Evolutionary conservation across 306 rosid genomes (phyloP).

Genomic region (Parietaria judaica): DNA sequence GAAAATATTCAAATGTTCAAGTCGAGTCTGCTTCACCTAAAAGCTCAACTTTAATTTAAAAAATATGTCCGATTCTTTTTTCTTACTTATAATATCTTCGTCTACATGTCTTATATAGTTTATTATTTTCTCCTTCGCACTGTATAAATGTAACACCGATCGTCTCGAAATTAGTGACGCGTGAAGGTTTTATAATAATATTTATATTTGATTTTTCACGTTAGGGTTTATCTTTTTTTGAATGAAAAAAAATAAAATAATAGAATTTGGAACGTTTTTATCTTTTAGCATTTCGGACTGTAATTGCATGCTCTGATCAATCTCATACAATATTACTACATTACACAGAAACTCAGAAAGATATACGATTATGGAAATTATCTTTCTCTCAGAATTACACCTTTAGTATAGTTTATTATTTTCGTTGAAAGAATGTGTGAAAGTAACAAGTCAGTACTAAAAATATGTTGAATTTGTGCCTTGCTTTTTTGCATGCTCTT

Average conservation of each 20-base stretch:
- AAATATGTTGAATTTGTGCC: slow-evolving; percentile 1
- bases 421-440: slow-evolving; percentile 15
- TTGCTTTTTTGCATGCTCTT: background rate
- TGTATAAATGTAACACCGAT: slow-evolving; percentile 1
- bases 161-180: slow-evolving; percentile 45
- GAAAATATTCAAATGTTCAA: background rate
- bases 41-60: slow-evolving; percentile 63
- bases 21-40: slow-evolving; percentile 49
- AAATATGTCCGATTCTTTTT: background rate
- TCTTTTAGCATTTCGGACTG: background rate
- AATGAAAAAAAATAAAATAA: slow-evolving; percentile 2
- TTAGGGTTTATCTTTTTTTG: slow-evolving; percentile 27
- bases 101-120: background rate
- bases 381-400: background rate
- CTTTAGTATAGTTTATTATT: background rate
- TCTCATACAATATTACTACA: background rate
- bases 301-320: slow-evolving; percentile 2
- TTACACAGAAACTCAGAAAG: slow-evolving; percentile 19
- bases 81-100: background rate
- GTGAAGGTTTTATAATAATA: slow-evolving; percentile 26
- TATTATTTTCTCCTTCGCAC: background rate
- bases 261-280: background rate
- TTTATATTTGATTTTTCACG: slow-evolving; percentile 14
- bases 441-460: slow-evolving; percentile 7
- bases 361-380: background rate